Evolutionary conservation across 306 rosid genomes (phyloP).

Genomic region (Cicer yamashitae): DNA sequence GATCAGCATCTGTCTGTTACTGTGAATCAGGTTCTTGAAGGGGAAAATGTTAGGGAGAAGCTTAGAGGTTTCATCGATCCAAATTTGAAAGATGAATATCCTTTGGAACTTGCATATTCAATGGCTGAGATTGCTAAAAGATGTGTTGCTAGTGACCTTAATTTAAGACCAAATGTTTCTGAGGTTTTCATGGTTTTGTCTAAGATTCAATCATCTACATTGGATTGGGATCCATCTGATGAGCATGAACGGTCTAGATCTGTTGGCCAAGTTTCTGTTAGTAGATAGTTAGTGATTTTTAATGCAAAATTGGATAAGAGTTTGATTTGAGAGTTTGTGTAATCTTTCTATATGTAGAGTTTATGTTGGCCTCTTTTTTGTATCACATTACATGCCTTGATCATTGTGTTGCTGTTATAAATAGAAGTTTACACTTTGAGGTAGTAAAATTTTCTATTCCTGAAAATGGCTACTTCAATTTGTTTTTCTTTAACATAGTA

Average conservation of each 20-base stretch:
- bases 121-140: conserved; percentile 65
- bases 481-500: not conserved
- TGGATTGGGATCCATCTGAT: conserved; percentile 76
- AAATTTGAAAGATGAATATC: conserved; percentile 51
- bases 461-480: not conserved
- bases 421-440: not conserved
- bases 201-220: conserved; percentile 66
- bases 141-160: conserved; percentile 60
- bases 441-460: not conserved
- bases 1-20: conserved; percentile 43
- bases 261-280: conserved; percentile 40
- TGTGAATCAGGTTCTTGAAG: conserved; percentile 57
- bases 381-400: conserved; percentile 5
- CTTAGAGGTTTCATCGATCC: conserved; percentile 68
- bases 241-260: conserved; percentile 59
- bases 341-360: not conserved
- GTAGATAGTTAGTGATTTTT: conserved; percentile 42
- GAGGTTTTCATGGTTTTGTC: conserved; percentile 61
- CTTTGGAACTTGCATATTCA: conserved; percentile 73
- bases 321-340: not conserved
- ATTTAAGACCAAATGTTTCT: conserved; percentile 59
- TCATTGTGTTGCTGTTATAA: not conserved
- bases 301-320: not conserved
- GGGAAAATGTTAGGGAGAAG: conserved; percentile 63
- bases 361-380: conserved; percentile 7